A percentile compares a stretch with the other conserved stretches of the same genome.
Conservation (phyloP, 2,329 filamentous ascomycete genomes). For the Mycogone perniciosa region DNA sequence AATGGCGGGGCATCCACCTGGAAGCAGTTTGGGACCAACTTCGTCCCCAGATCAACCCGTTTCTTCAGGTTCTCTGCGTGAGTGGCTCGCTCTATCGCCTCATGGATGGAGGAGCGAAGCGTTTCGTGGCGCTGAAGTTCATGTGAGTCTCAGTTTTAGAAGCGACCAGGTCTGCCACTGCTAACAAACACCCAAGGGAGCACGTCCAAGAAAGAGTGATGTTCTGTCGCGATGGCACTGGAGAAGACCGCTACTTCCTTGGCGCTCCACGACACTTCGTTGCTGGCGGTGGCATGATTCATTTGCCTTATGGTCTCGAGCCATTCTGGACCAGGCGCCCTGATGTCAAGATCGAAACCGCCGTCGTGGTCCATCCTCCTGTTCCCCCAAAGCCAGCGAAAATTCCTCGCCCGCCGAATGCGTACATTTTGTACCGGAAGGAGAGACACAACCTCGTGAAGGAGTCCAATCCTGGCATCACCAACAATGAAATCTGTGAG, state of each 20-base stretch:
- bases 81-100: conserved; percentile 15
- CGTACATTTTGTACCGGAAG: conserved; percentile 38
- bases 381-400: conserved; percentile 15
- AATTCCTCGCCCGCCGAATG: conserved; percentile 35
- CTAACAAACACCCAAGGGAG: neutral
- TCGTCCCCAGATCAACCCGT: conserved; percentile 13
- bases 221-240: conserved; percentile 22
- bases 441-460: conserved; percentile 32
- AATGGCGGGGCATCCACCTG: conserved; percentile 12
- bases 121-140: conserved; percentile 19
- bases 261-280: conserved; percentile 21
- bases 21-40: conserved; percentile 16
- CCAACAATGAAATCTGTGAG: conserved; percentile 40
- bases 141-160: conserved; percentile 16
- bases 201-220: conserved; percentile 19
- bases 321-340: conserved; percentile 19
- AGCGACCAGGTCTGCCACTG: neutral
- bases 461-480: conserved; percentile 27
- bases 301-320: conserved; percentile 14
- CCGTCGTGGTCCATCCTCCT: conserved; percentile 9
- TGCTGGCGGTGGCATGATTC: conserved; percentile 17
- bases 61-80: conserved; percentile 16
- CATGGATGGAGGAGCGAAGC: conserved; percentile 17
- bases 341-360: conserved; percentile 9
- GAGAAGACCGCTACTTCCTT: conserved; percentile 21